Evolutionary conservation across 148 eudicot genomes (phyloP), one percentile per base, ranked within the genome.

Genomic region (Fagopyrum homotropicum): DNA sequence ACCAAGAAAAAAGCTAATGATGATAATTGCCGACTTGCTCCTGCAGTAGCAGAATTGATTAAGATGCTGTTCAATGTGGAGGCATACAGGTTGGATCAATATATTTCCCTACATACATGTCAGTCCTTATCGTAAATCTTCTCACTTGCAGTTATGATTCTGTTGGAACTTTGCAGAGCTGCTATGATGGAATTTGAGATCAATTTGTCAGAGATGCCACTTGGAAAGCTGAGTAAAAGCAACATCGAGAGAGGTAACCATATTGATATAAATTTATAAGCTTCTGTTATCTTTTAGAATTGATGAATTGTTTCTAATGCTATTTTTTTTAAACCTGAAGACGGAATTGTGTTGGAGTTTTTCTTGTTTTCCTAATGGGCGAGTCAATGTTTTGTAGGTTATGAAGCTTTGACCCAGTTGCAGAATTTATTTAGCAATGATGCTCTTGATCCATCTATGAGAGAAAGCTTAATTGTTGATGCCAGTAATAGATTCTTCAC

Each of bases 121-220:
- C 30, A 47, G 14, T 0, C 15, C 19, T 69, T 5, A 40, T n/a
- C 74, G 49, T 68, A 50, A 26, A 30, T 56, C 16, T n/a, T 56
- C 16, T 57, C 59, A 60, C 74, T 57, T 57, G 68, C 4, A 60
- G 60, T 45, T 69, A 72, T 75, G 77, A 48, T 69, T 61, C 9
- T 55, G 43, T 30, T 52, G 15, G 72, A 72, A 46, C 70, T 73
- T 69, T 83, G 75, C 88, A 96, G 99, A 80, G 92, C 91, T 84
- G 99, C 99, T 9, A 92, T 96, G 98, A 83, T 90, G 98, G 99
- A 96, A 77, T 96, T 96, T 76, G 89, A 96, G 77, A 96, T 96
- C 80, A 96, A 96, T 80, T 81, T 96, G 97, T 85, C 97, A 61
- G 97, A 92, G 81, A 96, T 96, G 99, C 99, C 99, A 15, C 91